Evolutionary conservation across 441 rosid species (phyloP), one percentile per base, ranked within the genome.

Genomic region (Gossypium gossypioides): DNA sequence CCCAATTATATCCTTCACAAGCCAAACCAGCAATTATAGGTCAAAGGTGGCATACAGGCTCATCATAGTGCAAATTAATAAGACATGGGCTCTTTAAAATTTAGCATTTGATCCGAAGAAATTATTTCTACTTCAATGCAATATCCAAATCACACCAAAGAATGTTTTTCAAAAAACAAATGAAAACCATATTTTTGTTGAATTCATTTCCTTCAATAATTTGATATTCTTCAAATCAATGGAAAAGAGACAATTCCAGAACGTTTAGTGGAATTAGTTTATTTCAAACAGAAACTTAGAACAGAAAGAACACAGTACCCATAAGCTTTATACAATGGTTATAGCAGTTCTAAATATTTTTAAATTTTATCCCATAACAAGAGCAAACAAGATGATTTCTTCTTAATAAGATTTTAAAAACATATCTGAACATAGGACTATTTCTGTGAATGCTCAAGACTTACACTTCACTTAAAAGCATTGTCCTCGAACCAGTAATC

Each of bases 401-500:
- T 18, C 57, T 21, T 25, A 44, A 0, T 21, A 55, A 10, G 15
- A 0, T 21, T 63, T 57, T 8, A 1, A 56, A 48, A 9, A 25
- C 3, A 58, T 22, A 62, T 63, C 60, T 42, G 6, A 57, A 51
- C 18, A 42, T 16, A 48, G 21, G 52, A 78, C 64, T 5, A 50
- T 51, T 68, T 56, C 19, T 27, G 32, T 12, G 19, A 37, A 75
- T 77, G 63, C 57, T 48, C 15, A 48, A 21, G 44, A 78, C 99
- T 89, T 89, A 95, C 99, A 46, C 76, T 12, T 92, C 96, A 86
- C 89, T 89, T 78, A 95, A 62, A 72, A 92, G 85, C 99, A 92
- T 95, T 65, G 77, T 80, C 65, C 80, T 85, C 13, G 94, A 86
- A 74, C 97, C 88, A 65, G 84, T 86, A 77, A 93, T 86, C 77